Percentiles rank a stretch among this genome's conserved stretches.
Evolutionary conservation across 1,284 basidiomycete genomes (phyloP).

Genomic region (Exobasidium cylindrosporum): DNA sequence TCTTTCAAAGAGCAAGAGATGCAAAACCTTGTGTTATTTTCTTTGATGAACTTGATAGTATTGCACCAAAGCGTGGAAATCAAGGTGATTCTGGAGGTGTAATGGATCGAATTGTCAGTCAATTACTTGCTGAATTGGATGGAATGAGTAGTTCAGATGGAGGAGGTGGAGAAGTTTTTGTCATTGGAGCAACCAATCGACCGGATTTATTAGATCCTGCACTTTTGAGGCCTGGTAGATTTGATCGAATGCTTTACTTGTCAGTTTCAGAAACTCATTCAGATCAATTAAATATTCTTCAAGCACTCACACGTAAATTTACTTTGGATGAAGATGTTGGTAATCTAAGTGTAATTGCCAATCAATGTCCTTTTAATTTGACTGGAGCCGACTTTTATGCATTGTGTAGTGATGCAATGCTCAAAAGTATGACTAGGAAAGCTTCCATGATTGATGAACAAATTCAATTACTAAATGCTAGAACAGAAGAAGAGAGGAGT

Average conservation of each 20-base stretch:
- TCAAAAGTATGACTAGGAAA: conserved; percentile 88
- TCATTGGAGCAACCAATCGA: conserved; percentile 59
- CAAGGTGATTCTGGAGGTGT: conserved; percentile 60
- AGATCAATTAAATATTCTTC: conserved; percentile 80
- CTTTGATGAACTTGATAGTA: conserved; percentile 59
- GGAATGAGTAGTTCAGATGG: conserved; percentile 53
- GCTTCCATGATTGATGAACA: conserved; percentile 68
- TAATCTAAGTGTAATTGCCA: conserved; percentile 67
- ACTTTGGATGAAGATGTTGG: conserved; percentile 68
- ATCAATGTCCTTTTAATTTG: conserved; percentile 77
- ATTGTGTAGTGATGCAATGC: conserved; percentile 89
- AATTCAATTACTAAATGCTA: conserved; percentile 25
- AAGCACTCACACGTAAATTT: conserved; percentile 90
- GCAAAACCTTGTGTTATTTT: conserved; percentile 60
- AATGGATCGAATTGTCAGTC: conserved; percentile 59
- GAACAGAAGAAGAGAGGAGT: conserved; percentile 58
- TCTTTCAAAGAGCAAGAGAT: conserved; percentile 58
- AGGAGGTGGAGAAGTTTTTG: conserved; percentile 55
- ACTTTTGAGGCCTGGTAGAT: conserved; percentile 65
- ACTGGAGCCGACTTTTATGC: conserved; percentile 92
- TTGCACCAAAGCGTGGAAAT: conserved; percentile 59
- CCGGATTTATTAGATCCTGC: conserved; percentile 59
- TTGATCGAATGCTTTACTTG: conserved; percentile 95
- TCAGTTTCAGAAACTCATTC: conserved; percentile 84
- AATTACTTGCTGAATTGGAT: conserved; percentile 58